A percentile compares a stretch with the other conserved stretches of the same genome.
Conservation (phyloP, 208 protist species). For the Novymonas esmeraldas region DNA sequence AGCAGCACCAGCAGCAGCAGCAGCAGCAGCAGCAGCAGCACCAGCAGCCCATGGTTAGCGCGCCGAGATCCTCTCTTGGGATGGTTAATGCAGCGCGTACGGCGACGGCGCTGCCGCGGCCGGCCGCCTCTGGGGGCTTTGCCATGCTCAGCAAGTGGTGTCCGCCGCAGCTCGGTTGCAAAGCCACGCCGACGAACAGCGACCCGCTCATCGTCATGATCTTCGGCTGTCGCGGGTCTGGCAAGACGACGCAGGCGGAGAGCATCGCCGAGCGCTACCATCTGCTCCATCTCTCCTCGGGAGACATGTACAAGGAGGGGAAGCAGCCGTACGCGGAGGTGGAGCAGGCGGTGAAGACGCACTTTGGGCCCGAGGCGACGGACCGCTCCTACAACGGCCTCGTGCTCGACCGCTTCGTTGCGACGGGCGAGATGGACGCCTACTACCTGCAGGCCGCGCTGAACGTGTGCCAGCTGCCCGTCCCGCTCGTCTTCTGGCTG, state of each 20-base stretch:
- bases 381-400: constrained; percentile 68
- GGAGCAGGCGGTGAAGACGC: constrained; percentile 46
- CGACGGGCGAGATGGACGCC: constrained; percentile 73
- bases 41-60: background rate
- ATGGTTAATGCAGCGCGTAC: background rate
- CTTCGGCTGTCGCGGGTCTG: constrained; percentile 78
- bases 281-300: constrained; percentile 75
- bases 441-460: constrained; percentile 84
- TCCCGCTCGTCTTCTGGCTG: constrained; percentile 82
- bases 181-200: constrained; percentile 20
- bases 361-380: constrained; percentile 60
- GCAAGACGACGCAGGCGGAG: constrained; percentile 77
- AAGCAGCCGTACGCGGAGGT: constrained; percentile 84
- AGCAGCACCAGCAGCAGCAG: background rate
- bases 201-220: constrained; percentile 78
- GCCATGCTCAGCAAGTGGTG: constrained; percentile 15
- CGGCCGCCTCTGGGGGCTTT: background rate
- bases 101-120: background rate
- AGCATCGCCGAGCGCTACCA: constrained; percentile 68
- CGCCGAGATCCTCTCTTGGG: background rate
- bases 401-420: constrained; percentile 88
- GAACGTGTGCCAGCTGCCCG: constrained; percentile 49
- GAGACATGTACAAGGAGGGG: constrained; percentile 59
- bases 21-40: constrained; percentile 9
- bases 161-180: constrained; percentile 35